Percentiles rank a stretch among this genome's conserved stretches.
phyloP scores from a whole-genome alignment of 2,329 filamentous ascomycete species.

The Juglanconis juglandina region DNA sequence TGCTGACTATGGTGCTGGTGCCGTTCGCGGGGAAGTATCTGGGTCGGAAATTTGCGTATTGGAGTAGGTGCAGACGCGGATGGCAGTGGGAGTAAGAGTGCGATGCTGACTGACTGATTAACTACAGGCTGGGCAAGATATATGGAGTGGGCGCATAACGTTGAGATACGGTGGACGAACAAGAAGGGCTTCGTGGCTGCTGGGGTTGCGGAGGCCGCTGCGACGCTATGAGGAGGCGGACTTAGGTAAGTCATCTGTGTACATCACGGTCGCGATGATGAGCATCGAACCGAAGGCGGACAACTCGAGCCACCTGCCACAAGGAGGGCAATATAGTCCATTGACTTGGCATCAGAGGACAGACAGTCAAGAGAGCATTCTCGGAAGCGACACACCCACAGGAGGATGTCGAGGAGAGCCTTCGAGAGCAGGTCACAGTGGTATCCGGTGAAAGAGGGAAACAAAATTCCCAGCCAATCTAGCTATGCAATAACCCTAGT shows the following conservation, averaged over 20 bases:
- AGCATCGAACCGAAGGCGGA: background rate
- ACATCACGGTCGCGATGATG: background rate
- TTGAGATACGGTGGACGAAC: constrained; percentile 66
- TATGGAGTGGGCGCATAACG: constrained; percentile 88
- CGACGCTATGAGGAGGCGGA: constrained; percentile 41
- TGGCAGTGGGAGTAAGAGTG: constrained; percentile 6
- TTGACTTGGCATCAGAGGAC: background rate
- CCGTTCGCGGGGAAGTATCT: constrained; percentile 94
- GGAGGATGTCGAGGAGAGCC: background rate
- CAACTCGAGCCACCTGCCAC: background rate
- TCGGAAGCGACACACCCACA: background rate
- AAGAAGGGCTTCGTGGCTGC: constrained; percentile 61
- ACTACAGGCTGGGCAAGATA: constrained; percentile 79
- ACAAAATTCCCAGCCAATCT: too few relatives aligned
- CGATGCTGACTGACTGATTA: constrained; percentile 13
- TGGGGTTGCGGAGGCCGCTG: constrained; percentile 60
- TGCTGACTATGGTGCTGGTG: constrained; percentile 91
- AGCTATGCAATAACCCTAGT: too few relatives aligned
- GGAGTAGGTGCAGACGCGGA: constrained; percentile 62
- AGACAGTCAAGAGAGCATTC: background rate
- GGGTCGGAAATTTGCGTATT: constrained; percentile 91
- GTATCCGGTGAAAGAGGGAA: too few relatives aligned
- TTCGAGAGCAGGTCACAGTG: background rate
- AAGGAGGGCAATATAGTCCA: background rate
- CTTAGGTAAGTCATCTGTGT: background rate